Evolutionary conservation across 2,329 filamentous ascomycete genomes (phyloP), one percentile per base, ranked within the genome.

Genomic region (Rhynchosporium secalis): DNA sequence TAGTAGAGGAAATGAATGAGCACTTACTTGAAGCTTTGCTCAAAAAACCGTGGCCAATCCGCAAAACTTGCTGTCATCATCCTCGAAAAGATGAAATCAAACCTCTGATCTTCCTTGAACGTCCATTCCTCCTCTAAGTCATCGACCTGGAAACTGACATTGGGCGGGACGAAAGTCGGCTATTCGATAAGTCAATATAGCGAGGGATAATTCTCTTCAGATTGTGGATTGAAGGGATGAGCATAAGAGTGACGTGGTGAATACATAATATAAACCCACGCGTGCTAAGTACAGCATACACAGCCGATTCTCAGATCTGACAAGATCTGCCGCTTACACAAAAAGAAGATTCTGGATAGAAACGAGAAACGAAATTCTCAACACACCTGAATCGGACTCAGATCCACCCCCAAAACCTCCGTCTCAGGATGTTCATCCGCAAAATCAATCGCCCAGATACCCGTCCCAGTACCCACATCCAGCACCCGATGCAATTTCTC

Each of bases 31-130:
- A 45, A 63, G 28, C 56, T 12, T 60, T 54, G 48, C 26, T 60
- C 51, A 45, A 66, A 65, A 33, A 64, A 62, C n/a, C 54, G 56
- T 29, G 52, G 56, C 61, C 65, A 65, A 41, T 67, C 52, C 9
- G 59, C 54, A 46, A 68, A 51, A 15, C 60, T 60, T 41, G 60
- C 45, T 12, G 60, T 62, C 62, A 68, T 62, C 60, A 64, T 58
- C 28, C 84, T 78, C 20, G 80, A 78, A 68, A 86, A 83, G 54
- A 86, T 79, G 62, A 84, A 84, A 70, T 86, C 83, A 61, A 86
- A 86, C 58, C 81, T 78, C 60, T 82, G 70, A 5, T 78, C 78
- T 15, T 58, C 56, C n/a, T 12, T 51, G 63, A 83, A 79, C 15
- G 83, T 73, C 84, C 84, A 87, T 4, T 78, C 77, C 61, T 78